Base-by-base conservation (phyloP, 495 filamentous ascomycete species). In the Daldinia loculata region DNA sequence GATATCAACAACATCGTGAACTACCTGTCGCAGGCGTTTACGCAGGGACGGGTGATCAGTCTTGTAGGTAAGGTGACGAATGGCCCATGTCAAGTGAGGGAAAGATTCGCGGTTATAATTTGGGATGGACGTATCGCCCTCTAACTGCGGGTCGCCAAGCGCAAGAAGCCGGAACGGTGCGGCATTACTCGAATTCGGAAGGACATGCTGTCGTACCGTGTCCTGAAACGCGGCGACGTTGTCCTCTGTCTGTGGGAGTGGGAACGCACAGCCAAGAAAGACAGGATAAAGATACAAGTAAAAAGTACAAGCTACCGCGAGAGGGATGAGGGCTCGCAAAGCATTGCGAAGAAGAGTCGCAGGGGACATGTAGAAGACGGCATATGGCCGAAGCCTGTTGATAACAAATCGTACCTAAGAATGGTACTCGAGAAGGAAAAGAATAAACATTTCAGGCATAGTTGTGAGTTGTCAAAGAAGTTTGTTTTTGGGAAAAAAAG, bases 61-160 rank as follows among this genome's bases (percentile, higher is more conserved):
- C 58, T 79, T 78, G 66, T 83, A 81, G 11, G 79, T 81, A 58
- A 85, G 72, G 74, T 84, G 82, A 30, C 76, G 75, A 81, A 86
- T 84, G 61, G 90, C 84, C 67, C 78, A 82, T 26, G 76, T 75
- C 24, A 88, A 72, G 67, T 91, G 86, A 1, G 89, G 89, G 34
- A 91, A 84, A 29, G 85, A 78, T 61, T 87, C 84, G 66, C 88
- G 83, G 43, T 88, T 83, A 6, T 86, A 81, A 57, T 86, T 84
- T 14, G 87, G 87, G 32, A 97, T 89, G 3, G 91, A 92, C 14
- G 92, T 92, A 77, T 97, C 93, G 72, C 95, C 95, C 79, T 99
- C 95, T 27, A 99, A 86, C 76, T 99, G 95, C 0, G 95, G 95
- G 81, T 99, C 95, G 63, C 91, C 95, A 50, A 99, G 89, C 12